These are phyloP conservation scores for Paracamarosporium sp. DNA, from an alignment of 2,329 filamentous ascomycete genomes.

Conservation along the genomic window DNA sequence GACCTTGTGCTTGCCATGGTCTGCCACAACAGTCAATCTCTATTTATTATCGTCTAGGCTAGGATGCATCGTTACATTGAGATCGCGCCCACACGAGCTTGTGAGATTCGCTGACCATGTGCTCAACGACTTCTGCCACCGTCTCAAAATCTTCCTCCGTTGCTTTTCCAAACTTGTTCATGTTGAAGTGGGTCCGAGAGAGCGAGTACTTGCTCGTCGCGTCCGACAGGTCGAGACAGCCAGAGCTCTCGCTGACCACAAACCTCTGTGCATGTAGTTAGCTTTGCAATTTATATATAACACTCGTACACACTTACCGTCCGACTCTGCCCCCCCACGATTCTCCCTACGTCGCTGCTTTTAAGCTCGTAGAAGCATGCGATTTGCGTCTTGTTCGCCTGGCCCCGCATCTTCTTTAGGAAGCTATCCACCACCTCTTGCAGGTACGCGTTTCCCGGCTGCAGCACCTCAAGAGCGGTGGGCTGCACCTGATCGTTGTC, in stretches of 20 bases:
- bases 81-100: constrained; percentile 29
- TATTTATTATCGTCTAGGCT: background rate
- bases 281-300: too few species aligned
- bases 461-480: constrained; percentile 23
- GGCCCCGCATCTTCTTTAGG: constrained; percentile 17
- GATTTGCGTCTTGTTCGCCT: constrained; percentile 24
- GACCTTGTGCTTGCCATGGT: constrained; percentile 17
- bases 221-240: constrained; percentile 25
- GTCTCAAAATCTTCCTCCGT: constrained; percentile 27
- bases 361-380: constrained; percentile 21
- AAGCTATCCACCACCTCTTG: constrained; percentile 31
- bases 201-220: constrained; percentile 21
- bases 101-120: background rate
- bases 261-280: constrained; percentile 18
- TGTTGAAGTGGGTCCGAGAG: constrained; percentile 28
- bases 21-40: constrained; percentile 6
- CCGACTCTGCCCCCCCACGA: constrained; percentile 28
- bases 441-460: constrained; percentile 31
- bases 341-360: constrained; percentile 31
- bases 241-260: constrained; percentile 23
- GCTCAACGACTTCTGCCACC: constrained; percentile 11
- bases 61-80: constrained; percentile 21
- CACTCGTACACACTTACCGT: too few species aligned
- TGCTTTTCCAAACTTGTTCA: constrained; percentile 30
- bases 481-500: constrained; percentile 24